Conservation (phyloP, 495 filamentous ascomycete species). For the Aspergillus carlsbadensis region DNA sequence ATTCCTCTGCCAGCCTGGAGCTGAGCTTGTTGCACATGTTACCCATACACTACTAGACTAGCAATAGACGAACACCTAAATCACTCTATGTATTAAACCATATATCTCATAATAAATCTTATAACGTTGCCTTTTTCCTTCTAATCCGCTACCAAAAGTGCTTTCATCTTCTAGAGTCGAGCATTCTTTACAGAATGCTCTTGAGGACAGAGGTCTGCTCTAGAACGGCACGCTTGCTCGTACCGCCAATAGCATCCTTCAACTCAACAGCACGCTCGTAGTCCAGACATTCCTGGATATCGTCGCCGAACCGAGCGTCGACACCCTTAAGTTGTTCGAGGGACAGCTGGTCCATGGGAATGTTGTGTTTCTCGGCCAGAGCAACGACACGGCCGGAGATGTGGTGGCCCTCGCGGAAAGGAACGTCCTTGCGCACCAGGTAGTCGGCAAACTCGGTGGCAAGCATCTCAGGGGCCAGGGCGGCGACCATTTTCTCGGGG, state of each 20-base stretch:
- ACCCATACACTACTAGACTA: not conserved
- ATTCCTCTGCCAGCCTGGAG: not conserved
- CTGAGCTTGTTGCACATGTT: not conserved
- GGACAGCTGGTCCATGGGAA: conserved; percentile 75
- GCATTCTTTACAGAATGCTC: conserved; percentile 32
- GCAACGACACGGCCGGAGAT: conserved; percentile 80
- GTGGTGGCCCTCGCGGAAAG: conserved; percentile 78
- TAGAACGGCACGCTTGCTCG: conserved; percentile 68
- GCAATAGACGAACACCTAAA: not conserved
- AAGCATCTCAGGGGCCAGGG: conserved; percentile 74
- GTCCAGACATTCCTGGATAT: conserved; percentile 73
- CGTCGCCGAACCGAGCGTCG: conserved; percentile 71
- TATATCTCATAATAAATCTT: conserved; percentile 9
- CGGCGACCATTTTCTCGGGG: conserved; percentile 74
- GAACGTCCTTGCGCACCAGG: conserved; percentile 84
- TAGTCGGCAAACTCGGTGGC: conserved; percentile 88
- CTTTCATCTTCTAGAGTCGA: too few relatives aligned
- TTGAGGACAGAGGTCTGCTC: conserved; percentile 78
- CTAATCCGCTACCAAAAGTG: too few relatives aligned
- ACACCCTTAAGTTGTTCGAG: conserved; percentile 70
- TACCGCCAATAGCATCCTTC: conserved; percentile 78
- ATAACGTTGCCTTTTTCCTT: not conserved
- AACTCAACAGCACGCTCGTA: conserved; percentile 88
- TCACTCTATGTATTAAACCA: conserved; percentile 10
- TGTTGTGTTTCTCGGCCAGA: conserved; percentile 64